Evolutionary conservation across 2,329 filamentous ascomycete species (phyloP), one percentile per base, ranked within the genome.

Genomic region (Claviceps paspali): DNA sequence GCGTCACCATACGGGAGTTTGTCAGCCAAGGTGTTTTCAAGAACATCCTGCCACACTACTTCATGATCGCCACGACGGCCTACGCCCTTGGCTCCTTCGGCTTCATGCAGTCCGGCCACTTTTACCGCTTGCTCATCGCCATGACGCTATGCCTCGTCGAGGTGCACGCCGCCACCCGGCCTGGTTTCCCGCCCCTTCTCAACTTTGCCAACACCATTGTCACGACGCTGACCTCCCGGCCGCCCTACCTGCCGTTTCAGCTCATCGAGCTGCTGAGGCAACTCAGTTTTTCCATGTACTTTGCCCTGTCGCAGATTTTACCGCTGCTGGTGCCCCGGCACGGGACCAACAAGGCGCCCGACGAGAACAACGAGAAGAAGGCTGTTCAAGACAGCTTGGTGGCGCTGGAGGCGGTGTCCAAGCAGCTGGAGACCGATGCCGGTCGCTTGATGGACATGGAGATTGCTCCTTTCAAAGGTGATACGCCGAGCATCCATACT

Each of bases 221-320:
- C 10, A 46, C 52, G 1, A 52, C 53, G 21, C 40, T 61, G 34
- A 59, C 61, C 12, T 47, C 48, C 6, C 68, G 75, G 38, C 63
- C 71, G 3, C 71, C 79, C 3, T 82, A 81, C 46, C 68, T 96
- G 4, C 88, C 87, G 2, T 98, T 91, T 53, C 87, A 98, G 60
- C 65, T 82, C 47, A 70, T 95, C 40, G 62, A 69, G 11, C 70
- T 96, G 6, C 73, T 80, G 5, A 76, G 87, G 42, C 83, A 83
- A 53, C 62, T 84, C 17, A 75, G 77, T 12, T 63, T 96, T 36
- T 87, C 85, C 2, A 59, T 84, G 19, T 87, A 84, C 57, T 84
- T 93, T 45, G 87, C 83, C 35, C 73, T 93, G 40, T 78, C 78
- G 5, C 85, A 93, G 57, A 70, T 92, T 35, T 79, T 80, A 0